These are phyloP conservation scores for Rhododendron ovatum DNA, from an alignment of 148 eudicot genomes.

Conservation along the genomic window DNA sequence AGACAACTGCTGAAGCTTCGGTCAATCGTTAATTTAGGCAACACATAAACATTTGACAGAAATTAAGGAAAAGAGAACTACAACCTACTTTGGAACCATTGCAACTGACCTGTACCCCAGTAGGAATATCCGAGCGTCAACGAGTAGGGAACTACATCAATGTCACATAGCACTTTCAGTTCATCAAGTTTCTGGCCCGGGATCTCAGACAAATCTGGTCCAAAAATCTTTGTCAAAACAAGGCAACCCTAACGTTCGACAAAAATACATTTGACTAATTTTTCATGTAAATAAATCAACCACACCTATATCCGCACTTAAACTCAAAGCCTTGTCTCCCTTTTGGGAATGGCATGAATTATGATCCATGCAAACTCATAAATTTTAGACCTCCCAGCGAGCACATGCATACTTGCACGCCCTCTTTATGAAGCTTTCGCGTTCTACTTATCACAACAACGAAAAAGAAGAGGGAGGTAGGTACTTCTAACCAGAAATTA, in stretches of 20 bases:
- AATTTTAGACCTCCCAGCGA: neutral
- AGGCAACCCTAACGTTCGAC: neutral
- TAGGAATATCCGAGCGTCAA: constrained; percentile 89
- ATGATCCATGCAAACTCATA: neutral
- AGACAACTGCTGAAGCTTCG: neutral
- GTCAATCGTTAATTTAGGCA: neutral
- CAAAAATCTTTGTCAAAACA: neutral
- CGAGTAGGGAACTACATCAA: constrained; percentile 82
- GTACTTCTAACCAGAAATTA: neutral
- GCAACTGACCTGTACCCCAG: constrained; percentile 81
- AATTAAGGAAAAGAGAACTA: neutral
- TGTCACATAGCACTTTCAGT: constrained; percentile 51
- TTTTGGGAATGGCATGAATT: neutral
- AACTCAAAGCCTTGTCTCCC: neutral
- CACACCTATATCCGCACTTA: neutral
- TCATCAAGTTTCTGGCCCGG: constrained; percentile 73
- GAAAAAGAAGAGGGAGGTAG: neutral
- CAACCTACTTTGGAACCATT: constrained; percentile 7
- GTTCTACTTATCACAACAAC: neutral
- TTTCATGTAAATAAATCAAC: neutral
- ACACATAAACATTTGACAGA: neutral
- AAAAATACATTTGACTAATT: neutral
- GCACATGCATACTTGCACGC: neutral
- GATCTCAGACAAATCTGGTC: constrained; percentile 76
- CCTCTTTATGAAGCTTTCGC: neutral